These are phyloP conservation scores for Piromyces sp. DNA, from an alignment of 192 early-diverging fungal species.

Conservation along the genomic window DNA sequence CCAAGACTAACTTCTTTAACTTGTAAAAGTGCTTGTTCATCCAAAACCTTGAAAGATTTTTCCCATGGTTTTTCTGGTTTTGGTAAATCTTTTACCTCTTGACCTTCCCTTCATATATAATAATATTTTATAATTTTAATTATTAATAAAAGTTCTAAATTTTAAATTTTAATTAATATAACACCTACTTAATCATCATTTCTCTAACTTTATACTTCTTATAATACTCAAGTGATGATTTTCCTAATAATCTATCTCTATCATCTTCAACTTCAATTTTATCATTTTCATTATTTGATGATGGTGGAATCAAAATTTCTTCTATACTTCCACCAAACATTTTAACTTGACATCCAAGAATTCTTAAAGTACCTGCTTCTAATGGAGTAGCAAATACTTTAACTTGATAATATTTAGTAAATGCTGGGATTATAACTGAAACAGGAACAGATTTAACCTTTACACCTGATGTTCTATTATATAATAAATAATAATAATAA, in stretches of 20 bases:
- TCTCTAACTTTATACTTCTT: conserved; percentile 7
- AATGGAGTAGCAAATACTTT: conserved; percentile 45
- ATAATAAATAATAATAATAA: no score
- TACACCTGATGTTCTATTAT: conserved; percentile 38
- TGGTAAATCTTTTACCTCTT: neutral
- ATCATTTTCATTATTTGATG: conserved; percentile 16
- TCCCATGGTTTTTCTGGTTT: conserved; percentile 10
- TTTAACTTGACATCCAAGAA: conserved; percentile 34
- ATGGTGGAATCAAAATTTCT: conserved; percentile 10
- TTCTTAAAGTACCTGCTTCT: conserved; percentile 32
- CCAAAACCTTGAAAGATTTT: conserved; percentile 35
- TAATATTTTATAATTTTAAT: neutral
- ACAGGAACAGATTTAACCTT: conserved; percentile 34
- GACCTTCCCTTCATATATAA: neutral
- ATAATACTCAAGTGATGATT: conserved; percentile 3
- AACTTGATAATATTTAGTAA: conserved; percentile 32
- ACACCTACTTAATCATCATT: neutral
- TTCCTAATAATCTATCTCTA: conserved; percentile 9
- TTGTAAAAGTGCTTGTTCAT: conserved; percentile 47
- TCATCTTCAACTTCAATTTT: conserved; percentile 18
- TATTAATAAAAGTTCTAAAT: no score
- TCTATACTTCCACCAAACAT: neutral
- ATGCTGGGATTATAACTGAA: conserved; percentile 47
- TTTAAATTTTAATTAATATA: no score
- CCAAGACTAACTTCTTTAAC: conserved; percentile 29